Base-by-base conservation (phyloP, 305 asterid species). In the Fraxinus floribunda region DNA sequence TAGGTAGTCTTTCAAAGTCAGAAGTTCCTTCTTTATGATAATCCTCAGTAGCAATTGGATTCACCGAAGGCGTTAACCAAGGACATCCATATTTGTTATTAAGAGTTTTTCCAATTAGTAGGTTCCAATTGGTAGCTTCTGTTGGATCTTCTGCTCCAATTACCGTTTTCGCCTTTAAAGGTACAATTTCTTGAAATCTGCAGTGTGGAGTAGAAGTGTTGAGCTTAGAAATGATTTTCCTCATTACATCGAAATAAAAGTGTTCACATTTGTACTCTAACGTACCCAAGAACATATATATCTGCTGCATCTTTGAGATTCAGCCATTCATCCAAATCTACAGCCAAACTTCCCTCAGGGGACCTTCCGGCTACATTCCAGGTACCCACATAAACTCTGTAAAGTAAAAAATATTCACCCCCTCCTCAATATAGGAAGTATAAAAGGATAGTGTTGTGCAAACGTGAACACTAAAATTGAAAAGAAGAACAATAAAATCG, bases 311-410 rank as follows among this genome's bases (percentile, higher is more conserved):
- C 94, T 85, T 88, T 91, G 77, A 92, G 91, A 83, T 95, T 94
- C 82, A 95, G 84, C 98, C 98, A 95, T 82, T 92, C 98, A 57
- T 91, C 93, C 90, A 94, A 86, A 86, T 95, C 97, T 44, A 89
- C 97, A 49, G 94, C 97, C 88, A 94, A 86, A 82, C 93, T 91
- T 68, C 97, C 97, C 41, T 88, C 90, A 0, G 98, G 98, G 34
- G 98, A 91, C 87, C 91, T 89, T 84, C 98, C 98, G 41, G 97
- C 98, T 77, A 94, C 98, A 87, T 95, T 95, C 98, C 98, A 95
- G 55, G 97, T 95, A 20, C 98, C 98, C 87, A 95, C 97, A 68
- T 93, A 95, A 34, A 94, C 89, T 88, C 98, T 95, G 86, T 62
- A 84, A 78, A 52, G 29, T 6, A 13, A 64, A 13, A 71, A 79